Percentiles rank a stretch among this genome's conserved stretches.
Conservation (phyloP, 2,329 filamentous ascomycete genomes). For the Sporothrix luriei region DNA sequence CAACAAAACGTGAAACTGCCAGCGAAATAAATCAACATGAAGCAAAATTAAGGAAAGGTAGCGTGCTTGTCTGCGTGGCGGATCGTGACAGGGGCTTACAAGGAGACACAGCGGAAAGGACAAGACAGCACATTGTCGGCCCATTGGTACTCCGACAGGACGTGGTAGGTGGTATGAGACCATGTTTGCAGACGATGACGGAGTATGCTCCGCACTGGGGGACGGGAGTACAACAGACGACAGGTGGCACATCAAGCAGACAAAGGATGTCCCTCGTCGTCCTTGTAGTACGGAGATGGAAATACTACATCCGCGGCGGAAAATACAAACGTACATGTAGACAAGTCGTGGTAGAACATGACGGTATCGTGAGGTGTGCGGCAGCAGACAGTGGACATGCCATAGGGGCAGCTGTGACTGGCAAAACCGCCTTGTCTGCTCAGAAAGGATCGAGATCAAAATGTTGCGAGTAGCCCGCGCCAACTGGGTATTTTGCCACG, state of each 20-base stretch:
- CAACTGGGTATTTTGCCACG: conserved; percentile 5
- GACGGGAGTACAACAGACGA: background rate
- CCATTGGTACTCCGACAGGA: no score
- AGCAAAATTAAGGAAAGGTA: background rate
- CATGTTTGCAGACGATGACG: background rate
- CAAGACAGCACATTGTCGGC: no score
- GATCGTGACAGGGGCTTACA: conserved; percentile 1
- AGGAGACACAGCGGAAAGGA: background rate
- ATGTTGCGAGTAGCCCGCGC: background rate
- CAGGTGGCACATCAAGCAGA: background rate
- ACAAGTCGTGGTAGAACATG: background rate
- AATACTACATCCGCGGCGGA: background rate
- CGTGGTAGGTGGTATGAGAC: background rate
- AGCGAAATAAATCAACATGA: background rate
- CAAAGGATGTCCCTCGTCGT: background rate
- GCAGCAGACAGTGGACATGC: conserved; percentile 15
- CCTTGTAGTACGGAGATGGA: background rate
- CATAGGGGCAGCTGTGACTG: background rate
- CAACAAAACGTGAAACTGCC: background rate
- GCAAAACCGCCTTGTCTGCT: background rate
- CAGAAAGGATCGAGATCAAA: background rate
- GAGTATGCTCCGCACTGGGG: conserved; percentile 2
- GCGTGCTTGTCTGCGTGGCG: background rate
- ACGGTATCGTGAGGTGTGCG: conserved; percentile 2
- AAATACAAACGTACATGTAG: background rate